Evolutionary conservation across 352 stramenopile genomes (phyloP).

Genomic region (Blastocystis sp.): DNA sequence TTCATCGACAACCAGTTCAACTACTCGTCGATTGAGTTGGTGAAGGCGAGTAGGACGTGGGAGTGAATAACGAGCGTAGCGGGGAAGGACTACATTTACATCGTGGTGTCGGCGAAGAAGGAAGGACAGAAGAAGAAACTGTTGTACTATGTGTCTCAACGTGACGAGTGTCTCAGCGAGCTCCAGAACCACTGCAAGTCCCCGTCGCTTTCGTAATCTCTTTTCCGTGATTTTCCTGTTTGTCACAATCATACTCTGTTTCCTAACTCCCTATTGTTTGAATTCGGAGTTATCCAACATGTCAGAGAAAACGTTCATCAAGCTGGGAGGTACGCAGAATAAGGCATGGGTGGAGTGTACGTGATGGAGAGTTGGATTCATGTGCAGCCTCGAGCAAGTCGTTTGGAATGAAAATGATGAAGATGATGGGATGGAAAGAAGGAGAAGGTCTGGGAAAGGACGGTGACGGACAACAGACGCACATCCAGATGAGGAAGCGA

Average conservation of each 20-base stretch:
- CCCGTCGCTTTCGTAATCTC: no score
- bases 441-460: slow-evolving; percentile 47
- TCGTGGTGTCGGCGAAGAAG: background rate
- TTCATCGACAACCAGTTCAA: slow-evolving; percentile 31
- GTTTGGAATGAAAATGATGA: slow-evolving; percentile 48
- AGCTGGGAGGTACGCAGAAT: slow-evolving; percentile 50
- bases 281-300: slow-evolving; percentile 36
- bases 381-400: background rate
- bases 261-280: background rate
- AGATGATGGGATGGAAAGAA: slow-evolving; percentile 52
- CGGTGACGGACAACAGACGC: slow-evolving; percentile 35
- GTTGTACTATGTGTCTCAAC: slow-evolving; percentile 1
- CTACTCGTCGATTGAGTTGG: slow-evolving; percentile 9
- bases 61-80: background rate
- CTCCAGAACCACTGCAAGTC: no score
- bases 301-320: slow-evolving; percentile 3
- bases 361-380: background rate
- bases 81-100: slow-evolving; percentile 53
- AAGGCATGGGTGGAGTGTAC: slow-evolving; percentile 40
- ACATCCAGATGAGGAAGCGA: slow-evolving; percentile 39
- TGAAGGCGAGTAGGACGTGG: background rate
- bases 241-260: background rate
- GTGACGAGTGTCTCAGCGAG: slow-evolving; percentile 13
- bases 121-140: slow-evolving; percentile 52
- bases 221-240: slow-evolving; percentile 10